These are phyloP conservation scores for Brettanomyces anomalus DNA, from an alignment of 805 yeast species.

Conservation along the genomic window DNA sequence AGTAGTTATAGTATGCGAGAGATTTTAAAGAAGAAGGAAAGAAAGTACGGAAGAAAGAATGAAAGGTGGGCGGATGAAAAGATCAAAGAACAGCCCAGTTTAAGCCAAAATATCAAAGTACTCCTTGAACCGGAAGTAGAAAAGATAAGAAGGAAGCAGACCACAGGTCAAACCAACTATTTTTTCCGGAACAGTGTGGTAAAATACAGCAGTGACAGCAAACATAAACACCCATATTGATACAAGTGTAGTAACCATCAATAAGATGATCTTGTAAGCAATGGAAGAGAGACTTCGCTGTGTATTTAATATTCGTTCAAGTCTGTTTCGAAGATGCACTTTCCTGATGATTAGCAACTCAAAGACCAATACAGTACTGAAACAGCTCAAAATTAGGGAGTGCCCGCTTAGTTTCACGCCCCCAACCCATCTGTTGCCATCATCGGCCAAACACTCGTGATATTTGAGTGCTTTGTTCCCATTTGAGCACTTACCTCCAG, in stretches of 20 bases:
- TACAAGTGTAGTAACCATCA: background rate
- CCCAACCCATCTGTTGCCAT: slow-evolving; percentile 25
- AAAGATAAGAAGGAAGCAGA: slow-evolving; percentile 21
- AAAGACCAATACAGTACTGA: slow-evolving; percentile 20
- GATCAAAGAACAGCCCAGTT: too few relatives aligned
- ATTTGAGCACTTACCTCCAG: slow-evolving; percentile 32
- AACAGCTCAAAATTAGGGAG: slow-evolving; percentile 27
- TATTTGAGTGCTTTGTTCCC: slow-evolving; percentile 10
- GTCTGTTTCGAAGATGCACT: background rate
- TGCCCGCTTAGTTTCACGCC: slow-evolving; percentile 39
- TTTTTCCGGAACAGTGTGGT: slow-evolving; percentile 40
- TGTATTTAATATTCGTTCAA: background rate
- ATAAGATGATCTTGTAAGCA: background rate
- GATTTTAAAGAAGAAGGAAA: too few relatives aligned
- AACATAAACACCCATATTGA: slow-evolving; percentile 31
- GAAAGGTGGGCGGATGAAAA: too few relatives aligned
- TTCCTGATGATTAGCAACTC: slow-evolving; percentile 9
- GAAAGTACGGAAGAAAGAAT: too few relatives aligned
- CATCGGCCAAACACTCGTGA: slow-evolving; percentile 16
- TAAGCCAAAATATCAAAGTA: slow-evolving; percentile 2
- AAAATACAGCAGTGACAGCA: slow-evolving; percentile 37
- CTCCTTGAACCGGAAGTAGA: slow-evolving; percentile 13
- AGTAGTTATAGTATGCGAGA: background rate
- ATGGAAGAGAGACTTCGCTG: background rate
- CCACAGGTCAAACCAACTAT: slow-evolving; percentile 35